Percentiles rank a stretch among this genome's conserved stretches.
Evolutionary conservation across 1,284 basidiomycete genomes (phyloP).

Genomic region (Sphagnurus paluster): DNA sequence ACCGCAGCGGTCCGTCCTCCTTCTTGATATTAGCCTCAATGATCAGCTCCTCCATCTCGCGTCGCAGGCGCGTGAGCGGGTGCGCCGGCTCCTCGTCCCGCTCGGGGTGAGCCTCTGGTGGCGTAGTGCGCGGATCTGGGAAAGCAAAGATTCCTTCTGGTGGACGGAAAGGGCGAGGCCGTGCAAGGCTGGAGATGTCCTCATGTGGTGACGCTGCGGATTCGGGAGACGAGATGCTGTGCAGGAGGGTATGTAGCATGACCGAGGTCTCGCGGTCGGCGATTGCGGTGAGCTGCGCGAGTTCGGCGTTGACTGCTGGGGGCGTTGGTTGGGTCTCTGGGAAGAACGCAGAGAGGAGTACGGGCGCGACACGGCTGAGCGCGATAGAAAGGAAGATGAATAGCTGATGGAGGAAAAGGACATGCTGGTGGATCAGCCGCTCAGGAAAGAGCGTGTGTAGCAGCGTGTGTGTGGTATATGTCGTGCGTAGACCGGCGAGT

Average conservation of each 20-base stretch:
- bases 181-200: constrained; percentile 20
- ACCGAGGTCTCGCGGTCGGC: constrained; percentile 44
- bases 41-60: constrained; percentile 63
- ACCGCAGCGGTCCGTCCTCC: constrained; percentile 53
- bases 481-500: constrained; percentile 20
- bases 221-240: constrained; percentile 16
- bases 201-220: constrained; percentile 16
- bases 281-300: constrained; percentile 28
- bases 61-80: constrained; percentile 42
- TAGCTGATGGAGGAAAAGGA: constrained; percentile 73
- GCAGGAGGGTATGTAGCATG: constrained; percentile 29
- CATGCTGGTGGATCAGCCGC: constrained; percentile 70
- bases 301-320: constrained; percentile 29
- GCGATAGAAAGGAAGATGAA: constrained; percentile 75
- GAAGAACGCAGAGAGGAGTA: constrained; percentile 27
- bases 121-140: constrained; percentile 25
- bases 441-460: constrained; percentile 59
- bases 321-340: constrained; percentile 56
- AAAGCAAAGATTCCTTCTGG: constrained; percentile 12
- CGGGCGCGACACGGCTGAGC: constrained; percentile 53
- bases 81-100: constrained; percentile 14
- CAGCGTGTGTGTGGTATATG: constrained; percentile 31
- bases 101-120: constrained; percentile 5
- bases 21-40: constrained; percentile 59
- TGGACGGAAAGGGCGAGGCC: constrained; percentile 18